These are phyloP conservation scores for Amauroascus verrucosus DNA, from an alignment of 2,329 filamentous ascomycete species.

Conservation along the genomic window DNA sequence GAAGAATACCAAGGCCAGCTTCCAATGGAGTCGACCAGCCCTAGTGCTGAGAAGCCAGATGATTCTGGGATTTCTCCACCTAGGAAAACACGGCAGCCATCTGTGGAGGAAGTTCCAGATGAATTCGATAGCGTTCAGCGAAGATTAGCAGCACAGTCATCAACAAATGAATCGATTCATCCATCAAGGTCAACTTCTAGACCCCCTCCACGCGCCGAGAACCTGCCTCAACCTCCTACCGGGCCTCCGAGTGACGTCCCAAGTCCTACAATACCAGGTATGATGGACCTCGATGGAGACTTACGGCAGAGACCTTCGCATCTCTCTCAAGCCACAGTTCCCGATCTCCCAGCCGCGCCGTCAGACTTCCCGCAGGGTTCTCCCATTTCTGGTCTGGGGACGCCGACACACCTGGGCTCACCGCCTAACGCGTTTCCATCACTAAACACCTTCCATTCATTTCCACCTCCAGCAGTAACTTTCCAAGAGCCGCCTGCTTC, in stretches of 20 bases:
- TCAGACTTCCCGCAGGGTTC: conserved; percentile 27
- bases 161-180: conserved; percentile 42
- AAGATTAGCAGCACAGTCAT: conserved; percentile 38
- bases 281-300: conserved; percentile 16
- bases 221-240: conserved; percentile 15
- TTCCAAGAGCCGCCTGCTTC: conserved; percentile 20
- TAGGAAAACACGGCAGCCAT: conserved; percentile 39
- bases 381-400: conserved; percentile 14
- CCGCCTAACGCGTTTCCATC: conserved; percentile 13
- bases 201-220: conserved; percentile 21
- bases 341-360: conserved; percentile 33
- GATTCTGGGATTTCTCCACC: conserved; percentile 33
- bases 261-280: conserved; percentile 15
- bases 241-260: conserved; percentile 18
- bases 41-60: conserved; percentile 45
- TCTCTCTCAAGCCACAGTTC: conserved; percentile 18
- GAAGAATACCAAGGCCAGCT: conserved; percentile 45
- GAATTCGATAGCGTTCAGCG: conserved; percentile 43
- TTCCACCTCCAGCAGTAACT: conserved; percentile 31
- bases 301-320: conserved; percentile 24
- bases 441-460: conserved; percentile 30
- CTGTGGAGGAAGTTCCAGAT: conserved; percentile 52
- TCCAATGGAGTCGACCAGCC: conserved; percentile 52
- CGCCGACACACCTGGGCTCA: conserved; percentile 15
- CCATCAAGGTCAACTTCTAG: conserved; percentile 38